Base-by-base conservation (phyloP, 306 rosid genomes). In the Aeschynomene evenia region DNA sequence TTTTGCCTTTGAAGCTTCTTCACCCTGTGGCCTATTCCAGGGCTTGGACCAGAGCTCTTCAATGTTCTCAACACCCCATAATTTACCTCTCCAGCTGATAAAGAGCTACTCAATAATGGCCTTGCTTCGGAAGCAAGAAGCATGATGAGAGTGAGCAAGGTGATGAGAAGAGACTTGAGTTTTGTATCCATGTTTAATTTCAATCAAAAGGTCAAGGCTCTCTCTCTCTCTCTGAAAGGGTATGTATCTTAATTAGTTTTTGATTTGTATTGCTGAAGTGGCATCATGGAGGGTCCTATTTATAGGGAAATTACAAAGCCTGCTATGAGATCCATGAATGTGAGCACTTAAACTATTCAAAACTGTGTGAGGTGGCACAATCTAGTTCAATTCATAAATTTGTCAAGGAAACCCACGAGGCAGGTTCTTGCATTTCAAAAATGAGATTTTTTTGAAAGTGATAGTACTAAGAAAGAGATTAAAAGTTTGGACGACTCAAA, bases 91-190 rank as follows among this genome's bases (percentile, higher is more conserved):
- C 57, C 51, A 21, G 3, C 46, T 48, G 53, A 36, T 46, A 26
- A 42, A 16, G 65, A 20, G 40, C 36, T 33, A 28, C 5, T 8
- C 60, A 83, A 24, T 42, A 83, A 24, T 42, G 84, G 63, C 24
- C 91, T 43, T 1, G 89, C 81, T 66, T 84, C 85, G 70, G 63
- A 61, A 66, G 68, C 55, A 75, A 83, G 11, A 31, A 77, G 24
- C 43, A 68, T 29, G 46, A 83, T 29, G 46, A 83, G 45, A 75
- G 70, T 3, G 70, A 70, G 34, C 21, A 72, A 14, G 54, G 75
- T 50, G 48, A 75, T n/a, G n/a, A n/a, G n/a, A n/a, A n/a, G 6
- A 33, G 61, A 82, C 19, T 68, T 75, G 82, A 75, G 51, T 73
- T 21, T 75, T 73, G 65, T 64, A 24, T 66, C 73, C 95, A 88